These are phyloP conservation scores for Talaromyces ruber DNA, from an alignment of 495 filamentous ascomycete genomes.

Conservation along the genomic window DNA sequence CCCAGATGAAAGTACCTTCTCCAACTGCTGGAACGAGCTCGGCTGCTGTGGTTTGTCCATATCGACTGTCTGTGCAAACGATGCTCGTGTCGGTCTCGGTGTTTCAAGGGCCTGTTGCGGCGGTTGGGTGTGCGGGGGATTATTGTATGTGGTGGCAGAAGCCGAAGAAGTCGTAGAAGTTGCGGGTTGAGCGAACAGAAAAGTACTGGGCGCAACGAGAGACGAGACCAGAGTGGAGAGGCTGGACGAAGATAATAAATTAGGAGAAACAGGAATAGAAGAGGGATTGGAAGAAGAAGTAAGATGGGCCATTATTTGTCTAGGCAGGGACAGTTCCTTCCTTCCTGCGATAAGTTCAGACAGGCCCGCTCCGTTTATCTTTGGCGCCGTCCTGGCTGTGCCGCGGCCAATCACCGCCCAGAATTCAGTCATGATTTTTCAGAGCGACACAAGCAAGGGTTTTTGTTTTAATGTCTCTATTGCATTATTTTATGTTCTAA, in stretches of 20 bases:
- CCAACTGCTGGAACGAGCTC: conserved; percentile 96
- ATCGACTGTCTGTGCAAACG: conserved; percentile 11
- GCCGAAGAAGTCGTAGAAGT: background rate
- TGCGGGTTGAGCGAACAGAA: conserved; percentile 20
- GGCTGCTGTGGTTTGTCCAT: conserved; percentile 90
- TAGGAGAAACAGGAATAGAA: background rate
- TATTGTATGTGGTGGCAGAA: background rate
- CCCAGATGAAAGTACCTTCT: conserved; percentile 49
- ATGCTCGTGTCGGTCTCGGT: background rate
- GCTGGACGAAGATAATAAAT: background rate
- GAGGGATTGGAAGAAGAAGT: background rate
- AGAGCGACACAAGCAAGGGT: background rate
- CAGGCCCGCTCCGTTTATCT: background rate
- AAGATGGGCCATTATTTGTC: conserved; percentile 13
- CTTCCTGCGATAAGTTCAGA: background rate
- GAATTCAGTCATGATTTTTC: background rate
- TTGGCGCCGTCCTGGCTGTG: background rate
- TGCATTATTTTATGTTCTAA: background rate
- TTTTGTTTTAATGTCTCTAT: background rate
- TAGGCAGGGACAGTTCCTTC: conserved; percentile 7
- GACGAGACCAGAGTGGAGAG: conserved; percentile 13
- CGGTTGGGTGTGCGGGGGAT: conserved; percentile 9
- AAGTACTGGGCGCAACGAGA: conserved; percentile 31
- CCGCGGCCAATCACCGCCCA: background rate
- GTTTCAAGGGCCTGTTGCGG: background rate